Conservation (phyloP, 768 basidiomycete species). For the Termitomyces sp. region DNA sequence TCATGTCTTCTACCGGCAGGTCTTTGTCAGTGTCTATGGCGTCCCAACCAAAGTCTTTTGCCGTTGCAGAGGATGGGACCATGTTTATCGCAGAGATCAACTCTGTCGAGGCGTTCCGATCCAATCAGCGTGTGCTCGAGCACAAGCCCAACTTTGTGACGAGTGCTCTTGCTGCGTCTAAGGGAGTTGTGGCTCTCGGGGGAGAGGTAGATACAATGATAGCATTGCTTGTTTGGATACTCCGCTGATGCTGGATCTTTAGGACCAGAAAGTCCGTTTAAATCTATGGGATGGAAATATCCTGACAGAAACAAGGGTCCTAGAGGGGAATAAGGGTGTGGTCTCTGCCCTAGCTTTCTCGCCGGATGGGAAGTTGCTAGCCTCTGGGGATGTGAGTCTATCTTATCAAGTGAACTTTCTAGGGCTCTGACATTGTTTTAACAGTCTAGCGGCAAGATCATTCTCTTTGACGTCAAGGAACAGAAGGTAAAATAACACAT, state of each 20-base stretch:
- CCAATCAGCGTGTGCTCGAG: constrained; percentile 63
- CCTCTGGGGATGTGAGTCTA: constrained; percentile 77
- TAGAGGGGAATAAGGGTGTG: constrained; percentile 66
- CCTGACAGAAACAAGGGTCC: constrained; percentile 47
- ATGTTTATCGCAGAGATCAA: constrained; percentile 60
- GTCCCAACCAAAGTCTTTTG: constrained; percentile 67
- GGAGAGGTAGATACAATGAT: constrained; percentile 53
- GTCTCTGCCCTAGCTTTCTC: constrained; percentile 78
- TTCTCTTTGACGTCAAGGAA: constrained; percentile 67
- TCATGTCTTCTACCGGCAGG: constrained; percentile 25
- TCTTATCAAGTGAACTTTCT: neutral
- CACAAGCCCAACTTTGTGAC: constrained; percentile 48
- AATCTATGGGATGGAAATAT: constrained; percentile 66
- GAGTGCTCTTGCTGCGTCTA: constrained; percentile 49
- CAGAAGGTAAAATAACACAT: constrained; percentile 42
- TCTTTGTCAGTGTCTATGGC: constrained; percentile 44
- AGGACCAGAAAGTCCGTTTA: constrained; percentile 75
- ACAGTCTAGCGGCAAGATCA: constrained; percentile 77
- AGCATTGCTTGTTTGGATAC: neutral
- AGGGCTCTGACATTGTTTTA: neutral
- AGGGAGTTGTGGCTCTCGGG: constrained; percentile 60
- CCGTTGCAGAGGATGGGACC: constrained; percentile 52
- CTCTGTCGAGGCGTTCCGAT: constrained; percentile 59
- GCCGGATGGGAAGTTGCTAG: constrained; percentile 67
- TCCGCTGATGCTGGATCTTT: neutral